These are phyloP conservation scores for Edaphochlamys debaryana DNA, from an alignment of 139 green algal genomes.

Conservation along the genomic window DNA sequence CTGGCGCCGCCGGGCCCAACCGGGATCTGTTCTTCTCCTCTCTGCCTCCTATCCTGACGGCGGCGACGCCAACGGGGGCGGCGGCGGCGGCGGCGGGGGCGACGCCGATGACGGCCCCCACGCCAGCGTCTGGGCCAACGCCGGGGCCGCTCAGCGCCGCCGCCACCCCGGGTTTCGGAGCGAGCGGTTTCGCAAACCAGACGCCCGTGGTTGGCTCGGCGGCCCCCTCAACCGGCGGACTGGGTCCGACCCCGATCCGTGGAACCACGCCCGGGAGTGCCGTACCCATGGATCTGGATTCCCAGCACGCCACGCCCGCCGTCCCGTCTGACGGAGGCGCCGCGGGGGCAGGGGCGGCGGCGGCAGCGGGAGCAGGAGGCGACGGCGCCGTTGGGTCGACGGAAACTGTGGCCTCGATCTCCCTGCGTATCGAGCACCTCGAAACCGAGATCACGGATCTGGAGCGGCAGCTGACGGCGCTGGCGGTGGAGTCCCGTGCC, in stretches of 20 bases:
- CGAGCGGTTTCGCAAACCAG: too few species aligned
- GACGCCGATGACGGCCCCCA: not conserved
- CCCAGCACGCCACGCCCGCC: too few species aligned
- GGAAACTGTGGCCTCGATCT: not conserved
- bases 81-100: not conserved
- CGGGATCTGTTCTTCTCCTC: not conserved
- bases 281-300: constrained; percentile 33
- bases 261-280: too few species aligned
- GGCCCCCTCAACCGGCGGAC: too few species aligned
- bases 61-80: not conserved
- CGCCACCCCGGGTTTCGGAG: too few species aligned
- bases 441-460: constrained; percentile 39
- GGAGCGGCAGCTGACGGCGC: constrained; percentile 2
- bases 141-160: too few species aligned
- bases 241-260: too few species aligned
- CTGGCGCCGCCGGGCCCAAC: not conserved
- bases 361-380: too few species aligned
- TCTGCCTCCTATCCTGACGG: not conserved
- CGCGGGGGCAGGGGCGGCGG: too few species aligned
- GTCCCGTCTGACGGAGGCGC: too few species aligned
- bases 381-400: not conserved
- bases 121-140: too few species aligned
- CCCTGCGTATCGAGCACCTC: constrained; percentile 21
- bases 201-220: too few species aligned
- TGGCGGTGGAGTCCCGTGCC: not conserved